Percentiles rank a stretch among this genome's conserved stretches.
These are phyloP conservation scores for Alternaria hordeiaustralica DNA, from an alignment of 2,329 filamentous ascomycete species.

Conservation along the genomic window DNA sequence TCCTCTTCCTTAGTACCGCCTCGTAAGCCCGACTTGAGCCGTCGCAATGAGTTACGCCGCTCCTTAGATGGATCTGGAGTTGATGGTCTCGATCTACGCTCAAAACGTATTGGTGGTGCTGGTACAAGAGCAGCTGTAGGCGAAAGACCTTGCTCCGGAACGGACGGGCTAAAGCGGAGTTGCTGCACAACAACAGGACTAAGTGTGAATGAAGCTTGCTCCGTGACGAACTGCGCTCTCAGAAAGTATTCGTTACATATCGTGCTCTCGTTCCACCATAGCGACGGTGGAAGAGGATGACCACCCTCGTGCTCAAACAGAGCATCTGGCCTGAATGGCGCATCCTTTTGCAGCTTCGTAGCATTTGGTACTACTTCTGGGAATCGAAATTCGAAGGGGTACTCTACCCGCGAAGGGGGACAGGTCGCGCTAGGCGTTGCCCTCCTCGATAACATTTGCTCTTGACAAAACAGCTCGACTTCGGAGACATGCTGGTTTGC, in stretches of 20 bases:
- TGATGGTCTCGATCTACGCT: slow-evolving; percentile 16
- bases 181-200: slow-evolving; percentile 24
- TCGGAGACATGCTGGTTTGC: slow-evolving; percentile 20
- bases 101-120: slow-evolving; percentile 16
- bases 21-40: slow-evolving; percentile 14
- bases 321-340: slow-evolving; percentile 7
- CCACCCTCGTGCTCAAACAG: slow-evolving; percentile 19
- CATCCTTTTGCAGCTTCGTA: slow-evolving; percentile 13
- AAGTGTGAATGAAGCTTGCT: slow-evolving; percentile 21
- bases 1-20: slow-evolving; percentile 15
- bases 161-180: slow-evolving; percentile 25
- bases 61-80: slow-evolving; percentile 13
- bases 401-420: slow-evolving; percentile 22
- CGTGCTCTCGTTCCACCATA: slow-evolving; percentile 24
- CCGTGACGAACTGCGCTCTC: slow-evolving; percentile 22
- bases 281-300: slow-evolving; percentile 25
- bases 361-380: slow-evolving; percentile 22
- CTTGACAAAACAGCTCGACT: slow-evolving; percentile 19
- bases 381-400: slow-evolving; percentile 33
- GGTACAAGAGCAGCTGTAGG: slow-evolving; percentile 4
- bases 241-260: slow-evolving; percentile 28
- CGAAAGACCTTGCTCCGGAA: slow-evolving; percentile 13
- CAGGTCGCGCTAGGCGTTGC: slow-evolving; percentile 19
- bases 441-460: slow-evolving; percentile 10
- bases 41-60: slow-evolving; percentile 9